These are phyloP conservation scores for Diphasiastrum complanatum DNA, from an alignment of 83 land plant genomes.

Conservation along the genomic window DNA sequence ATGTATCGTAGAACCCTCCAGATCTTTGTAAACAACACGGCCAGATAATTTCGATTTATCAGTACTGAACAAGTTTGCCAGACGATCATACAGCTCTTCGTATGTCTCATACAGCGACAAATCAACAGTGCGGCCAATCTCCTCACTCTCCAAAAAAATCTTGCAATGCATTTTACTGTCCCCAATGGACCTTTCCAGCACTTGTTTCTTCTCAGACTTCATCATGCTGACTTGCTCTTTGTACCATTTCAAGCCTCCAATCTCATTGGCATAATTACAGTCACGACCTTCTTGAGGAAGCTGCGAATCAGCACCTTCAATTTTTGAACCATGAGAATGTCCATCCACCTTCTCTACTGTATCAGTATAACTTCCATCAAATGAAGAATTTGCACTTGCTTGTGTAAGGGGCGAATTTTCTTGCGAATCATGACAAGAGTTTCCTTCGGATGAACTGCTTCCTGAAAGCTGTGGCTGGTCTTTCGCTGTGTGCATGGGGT, in stretches of 20 bases:
- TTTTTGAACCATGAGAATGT: too few relatives aligned
- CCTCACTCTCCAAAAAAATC: constrained; percentile 9
- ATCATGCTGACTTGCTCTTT: constrained; percentile 4
- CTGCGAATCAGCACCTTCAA: too few relatives aligned
- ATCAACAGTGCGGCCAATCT: background rate
- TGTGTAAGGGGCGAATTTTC: too few relatives aligned
- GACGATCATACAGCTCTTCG: constrained; percentile 6
- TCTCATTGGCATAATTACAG: background rate
- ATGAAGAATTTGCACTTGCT: too few relatives aligned
- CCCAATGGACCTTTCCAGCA: background rate
- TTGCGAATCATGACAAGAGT: too few relatives aligned
- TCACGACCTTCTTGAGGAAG: too few relatives aligned
- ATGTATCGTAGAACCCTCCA: constrained; percentile 10
- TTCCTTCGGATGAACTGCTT: constrained; percentile 36
- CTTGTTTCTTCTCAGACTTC: background rate
- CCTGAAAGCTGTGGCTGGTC: constrained; percentile 26
- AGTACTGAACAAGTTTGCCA: constrained; percentile 1
- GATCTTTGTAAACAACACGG: constrained; percentile 15
- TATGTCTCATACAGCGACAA: constrained; percentile 1
- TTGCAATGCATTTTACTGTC: background rate
- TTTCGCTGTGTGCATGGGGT: constrained; percentile 23
- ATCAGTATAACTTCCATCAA: too few relatives aligned
- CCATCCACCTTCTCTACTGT: too few relatives aligned
- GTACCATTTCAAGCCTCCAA: background rate
- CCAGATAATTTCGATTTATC: constrained; percentile 3